These are phyloP conservation scores for Macrophomina tecta DNA, from an alignment of 2,329 filamentous ascomycete genomes.

Conservation along the genomic window DNA sequence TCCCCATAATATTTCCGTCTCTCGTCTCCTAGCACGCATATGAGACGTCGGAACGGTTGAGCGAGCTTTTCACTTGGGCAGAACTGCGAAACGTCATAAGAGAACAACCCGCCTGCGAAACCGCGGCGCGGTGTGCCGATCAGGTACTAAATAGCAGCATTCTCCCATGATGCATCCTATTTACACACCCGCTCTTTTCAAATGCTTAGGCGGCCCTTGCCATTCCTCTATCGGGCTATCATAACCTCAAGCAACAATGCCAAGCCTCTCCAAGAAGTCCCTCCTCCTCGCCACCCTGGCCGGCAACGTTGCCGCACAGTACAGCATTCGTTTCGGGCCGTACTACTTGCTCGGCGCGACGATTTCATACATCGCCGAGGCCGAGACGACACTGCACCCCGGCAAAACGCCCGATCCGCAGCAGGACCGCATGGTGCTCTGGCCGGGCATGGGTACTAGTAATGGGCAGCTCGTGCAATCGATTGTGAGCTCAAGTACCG, in stretches of 20 bases:
- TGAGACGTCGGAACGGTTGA: conserved; percentile 5
- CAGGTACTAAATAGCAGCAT: not conserved
- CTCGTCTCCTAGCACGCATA: not conserved
- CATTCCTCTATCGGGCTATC: not conserved
- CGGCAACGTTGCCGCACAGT: conserved; percentile 32
- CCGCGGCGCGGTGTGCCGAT: not conserved
- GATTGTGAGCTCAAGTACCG: conserved; percentile 37
- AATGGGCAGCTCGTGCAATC: conserved; percentile 58
- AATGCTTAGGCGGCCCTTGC: not conserved
- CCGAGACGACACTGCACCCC: conserved; percentile 52
- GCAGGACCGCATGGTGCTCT: conserved; percentile 49
- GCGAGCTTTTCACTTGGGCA: not conserved
- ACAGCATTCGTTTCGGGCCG: conserved; percentile 32
- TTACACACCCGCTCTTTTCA: too few relatives aligned
- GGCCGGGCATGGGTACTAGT: conserved; percentile 59
- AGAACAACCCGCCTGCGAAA: not conserved
- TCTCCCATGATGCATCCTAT: not conserved
- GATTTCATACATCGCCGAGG: conserved; percentile 52
- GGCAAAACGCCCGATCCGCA: conserved; percentile 47
- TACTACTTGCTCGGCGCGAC: conserved; percentile 45
- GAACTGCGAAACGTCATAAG: not conserved
- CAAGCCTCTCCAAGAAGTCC: conserved; percentile 26
- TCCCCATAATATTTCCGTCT: not conserved
- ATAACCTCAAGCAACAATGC: not conserved
- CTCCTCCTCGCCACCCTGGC: conserved; percentile 29